These are phyloP conservation scores for Pseudopithomyces maydicus DNA, from an alignment of 2,329 filamentous ascomycete genomes.

Conservation along the genomic window DNA sequence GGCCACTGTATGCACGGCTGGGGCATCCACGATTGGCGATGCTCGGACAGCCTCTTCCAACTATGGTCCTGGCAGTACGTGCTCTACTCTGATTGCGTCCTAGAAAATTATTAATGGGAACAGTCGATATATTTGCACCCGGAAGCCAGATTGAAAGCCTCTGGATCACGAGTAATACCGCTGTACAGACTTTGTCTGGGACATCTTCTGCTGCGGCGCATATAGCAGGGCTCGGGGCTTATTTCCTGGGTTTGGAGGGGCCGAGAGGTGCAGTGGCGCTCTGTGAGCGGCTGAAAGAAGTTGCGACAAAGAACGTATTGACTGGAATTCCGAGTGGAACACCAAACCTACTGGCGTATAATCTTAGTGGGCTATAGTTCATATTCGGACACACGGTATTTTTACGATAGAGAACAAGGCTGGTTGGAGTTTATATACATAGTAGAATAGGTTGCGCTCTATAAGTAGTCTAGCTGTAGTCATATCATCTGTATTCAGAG, in stretches of 20 bases:
- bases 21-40: conserved; percentile 16
- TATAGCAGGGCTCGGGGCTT: conserved; percentile 27
- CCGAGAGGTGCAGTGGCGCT: conserved; percentile 15
- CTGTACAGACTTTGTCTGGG: conserved; percentile 13
- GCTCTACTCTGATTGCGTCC: background rate
- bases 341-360: conserved; percentile 22
- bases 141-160: conserved; percentile 47
- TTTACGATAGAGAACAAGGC: no score
- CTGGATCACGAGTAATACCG: conserved; percentile 40
- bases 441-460: no score
- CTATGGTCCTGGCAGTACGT: conserved; percentile 17
- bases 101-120: background rate
- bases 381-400: no score
- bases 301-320: conserved; percentile 16
- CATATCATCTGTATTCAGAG: no score
- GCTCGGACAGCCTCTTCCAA: conserved; percentile 16
- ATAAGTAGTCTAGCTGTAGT: no score
- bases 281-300: conserved; percentile 14
- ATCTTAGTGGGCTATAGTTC: conserved; percentile 9
- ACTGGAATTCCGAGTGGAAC: conserved; percentile 14
- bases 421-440: no score
- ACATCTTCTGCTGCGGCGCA: conserved; percentile 29
- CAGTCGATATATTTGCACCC: conserved; percentile 41
- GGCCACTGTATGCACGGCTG: conserved; percentile 38
- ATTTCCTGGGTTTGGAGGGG: conserved; percentile 25